Evolutionary conservation across 1,284 basidiomycete species (phyloP).

Genomic region (Sparassis latifolia): DNA sequence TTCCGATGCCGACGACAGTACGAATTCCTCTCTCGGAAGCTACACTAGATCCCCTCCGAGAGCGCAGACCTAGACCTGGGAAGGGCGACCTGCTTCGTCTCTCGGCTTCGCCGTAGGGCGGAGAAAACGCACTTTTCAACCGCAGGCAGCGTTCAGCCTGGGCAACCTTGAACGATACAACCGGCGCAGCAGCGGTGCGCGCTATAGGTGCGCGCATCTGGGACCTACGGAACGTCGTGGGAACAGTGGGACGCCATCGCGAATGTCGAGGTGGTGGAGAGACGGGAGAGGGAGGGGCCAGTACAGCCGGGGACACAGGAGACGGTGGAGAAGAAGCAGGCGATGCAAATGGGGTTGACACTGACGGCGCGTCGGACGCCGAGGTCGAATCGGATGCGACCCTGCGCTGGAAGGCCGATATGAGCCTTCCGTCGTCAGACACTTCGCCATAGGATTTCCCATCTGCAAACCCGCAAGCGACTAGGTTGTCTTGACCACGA

Average conservation of each 20-base stretch:
- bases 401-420: conserved; percentile 5
- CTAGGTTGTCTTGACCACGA: no score
- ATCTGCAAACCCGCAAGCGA: no score
- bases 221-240: background rate
- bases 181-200: conserved; percentile 11
- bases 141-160: conserved; percentile 9
- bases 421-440: background rate
- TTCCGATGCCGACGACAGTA: conserved; percentile 12
- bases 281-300: background rate
- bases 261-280: background rate
- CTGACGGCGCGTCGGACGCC: background rate
- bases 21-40: conserved; percentile 7
- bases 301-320: background rate
- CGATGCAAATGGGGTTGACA: no score
- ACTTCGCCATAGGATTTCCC: no score
- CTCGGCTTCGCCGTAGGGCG: no score
- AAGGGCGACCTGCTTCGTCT: conserved; percentile 9
- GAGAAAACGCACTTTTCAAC: background rate
- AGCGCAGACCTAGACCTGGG: background rate
- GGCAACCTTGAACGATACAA: conserved; percentile 14
- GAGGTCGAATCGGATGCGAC: conserved; percentile 2
- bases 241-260: background rate
- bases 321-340: background rate
- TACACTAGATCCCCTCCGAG: conserved; percentile 11
- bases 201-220: background rate